These are phyloP conservation scores for Lasiodiplodia sp. DNA, from an alignment of 2,329 filamentous ascomycete genomes.

Conservation along the genomic window DNA sequence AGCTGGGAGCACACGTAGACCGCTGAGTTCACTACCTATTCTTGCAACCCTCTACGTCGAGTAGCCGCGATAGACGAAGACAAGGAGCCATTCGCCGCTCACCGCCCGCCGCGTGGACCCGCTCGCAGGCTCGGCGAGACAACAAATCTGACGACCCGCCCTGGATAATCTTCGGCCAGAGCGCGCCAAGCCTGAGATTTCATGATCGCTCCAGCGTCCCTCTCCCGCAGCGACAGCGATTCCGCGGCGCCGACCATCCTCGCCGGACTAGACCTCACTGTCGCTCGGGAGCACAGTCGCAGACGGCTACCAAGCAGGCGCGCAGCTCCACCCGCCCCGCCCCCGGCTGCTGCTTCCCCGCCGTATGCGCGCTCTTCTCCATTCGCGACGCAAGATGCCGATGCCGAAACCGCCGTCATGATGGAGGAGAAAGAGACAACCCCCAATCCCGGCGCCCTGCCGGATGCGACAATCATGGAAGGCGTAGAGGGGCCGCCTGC, in stretches of 20 bases:
- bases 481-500: not conserved
- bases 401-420: constrained; percentile 31
- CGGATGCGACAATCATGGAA: constrained; percentile 20
- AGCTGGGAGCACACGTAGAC: not conserved
- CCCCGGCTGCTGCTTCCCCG: constrained; percentile 2
- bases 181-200: constrained; percentile 20
- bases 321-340: not conserved
- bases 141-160: constrained; percentile 23
- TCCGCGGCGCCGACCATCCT: constrained; percentile 10
- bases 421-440: constrained; percentile 30
- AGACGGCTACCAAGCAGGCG: not conserved
- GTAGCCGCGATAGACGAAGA: not conserved
- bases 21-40: not conserved
- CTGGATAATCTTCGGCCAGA: constrained; percentile 21
- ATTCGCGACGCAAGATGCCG: constrained; percentile 31
- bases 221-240: constrained; percentile 15
- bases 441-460: constrained; percentile 5
- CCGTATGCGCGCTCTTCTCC: constrained; percentile 26
- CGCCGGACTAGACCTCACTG: constrained; percentile 4
- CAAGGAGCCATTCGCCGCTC: not conserved
- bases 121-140: constrained; percentile 15
- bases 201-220: constrained; percentile 26
- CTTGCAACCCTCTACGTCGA: not conserved
- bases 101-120: constrained; percentile 13
- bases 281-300: constrained; percentile 17